These are phyloP conservation scores for Heterobasidion occidentale DNA, from an alignment of 1,284 basidiomycete genomes.

Conservation along the genomic window DNA sequence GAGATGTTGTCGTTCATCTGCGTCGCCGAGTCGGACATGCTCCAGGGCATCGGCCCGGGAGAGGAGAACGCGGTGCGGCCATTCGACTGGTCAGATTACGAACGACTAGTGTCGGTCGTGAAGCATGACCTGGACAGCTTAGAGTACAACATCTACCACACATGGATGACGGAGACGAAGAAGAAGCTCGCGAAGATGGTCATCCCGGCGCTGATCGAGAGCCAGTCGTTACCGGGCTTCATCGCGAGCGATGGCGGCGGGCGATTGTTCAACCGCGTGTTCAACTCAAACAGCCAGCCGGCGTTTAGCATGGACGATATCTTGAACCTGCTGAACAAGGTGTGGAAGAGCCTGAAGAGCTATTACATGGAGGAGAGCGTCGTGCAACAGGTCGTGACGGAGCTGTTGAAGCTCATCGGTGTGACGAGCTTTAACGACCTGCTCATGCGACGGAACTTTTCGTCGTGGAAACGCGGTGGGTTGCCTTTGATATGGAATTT, in stretches of 20 bases:
- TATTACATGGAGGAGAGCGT: constrained; percentile 99
- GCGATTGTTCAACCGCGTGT: constrained; percentile 87
- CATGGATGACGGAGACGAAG: constrained; percentile 99
- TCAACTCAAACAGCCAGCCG: constrained; percentile 79
- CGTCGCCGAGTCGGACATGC: constrained; percentile 96
- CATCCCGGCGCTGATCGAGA: constrained; percentile 96
- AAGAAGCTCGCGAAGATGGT: constrained; percentile 97
- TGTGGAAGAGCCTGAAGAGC: constrained; percentile 97
- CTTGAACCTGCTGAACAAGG: constrained; percentile 93
- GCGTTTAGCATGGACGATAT: constrained; percentile 99
- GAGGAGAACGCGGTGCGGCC: constrained; percentile 86
- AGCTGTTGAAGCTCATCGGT: constrained; percentile 93
- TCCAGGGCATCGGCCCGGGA: constrained; percentile 95
- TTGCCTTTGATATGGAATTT: constrained; percentile 8
- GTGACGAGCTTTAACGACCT: constrained; percentile 99
- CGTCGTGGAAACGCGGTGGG: constrained; percentile 97
- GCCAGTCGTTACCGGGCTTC: constrained; percentile 96
- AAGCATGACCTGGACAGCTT: constrained; percentile 98
- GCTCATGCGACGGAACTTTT: constrained; percentile 98
- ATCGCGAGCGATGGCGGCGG: constrained; percentile 93
- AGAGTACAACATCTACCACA: constrained; percentile 99
- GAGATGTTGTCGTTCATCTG: constrained; percentile 99
- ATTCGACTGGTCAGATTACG: constrained; percentile 97
- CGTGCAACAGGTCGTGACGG: constrained; percentile 94
- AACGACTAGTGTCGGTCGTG: constrained; percentile 92